phyloP scores from a whole-genome alignment of 768 basidiomycete species.

The Candolleomyces efflorescens region DNA sequence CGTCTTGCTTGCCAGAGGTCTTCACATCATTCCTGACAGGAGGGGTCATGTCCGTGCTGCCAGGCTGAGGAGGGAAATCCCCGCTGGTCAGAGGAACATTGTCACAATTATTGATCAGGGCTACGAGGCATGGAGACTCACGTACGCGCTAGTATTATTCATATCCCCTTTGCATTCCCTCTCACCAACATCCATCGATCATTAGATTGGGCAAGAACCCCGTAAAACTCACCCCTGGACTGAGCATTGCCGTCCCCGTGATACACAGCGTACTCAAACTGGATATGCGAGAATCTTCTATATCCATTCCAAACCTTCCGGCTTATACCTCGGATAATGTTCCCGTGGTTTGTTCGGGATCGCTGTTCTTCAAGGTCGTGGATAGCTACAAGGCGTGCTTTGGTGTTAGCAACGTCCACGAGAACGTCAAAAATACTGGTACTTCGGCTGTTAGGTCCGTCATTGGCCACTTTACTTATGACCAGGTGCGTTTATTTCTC shows the following conservation, averaged over 20 bases:
- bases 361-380: conserved; percentile 47
- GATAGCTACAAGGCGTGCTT: conserved; percentile 54
- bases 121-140: conserved; percentile 48
- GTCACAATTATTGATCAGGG: conserved; percentile 51
- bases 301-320: conserved; percentile 37
- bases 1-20: background rate
- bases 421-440: conserved; percentile 48
- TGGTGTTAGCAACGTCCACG: conserved; percentile 42
- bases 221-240: conserved; percentile 38
- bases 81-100: conserved; percentile 23
- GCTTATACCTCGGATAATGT: conserved; percentile 36
- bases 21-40: background rate
- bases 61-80: background rate
- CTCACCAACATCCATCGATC: no score
- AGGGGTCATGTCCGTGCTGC: background rate
- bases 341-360: conserved; percentile 49
- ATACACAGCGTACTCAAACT: conserved; percentile 41
- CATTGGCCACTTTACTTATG: conserved; percentile 46
- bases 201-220: conserved; percentile 43
- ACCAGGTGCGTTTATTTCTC: conserved; percentile 28
- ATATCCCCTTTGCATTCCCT: no score
- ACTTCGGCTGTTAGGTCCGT: conserved; percentile 53
- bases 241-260: conserved; percentile 41
- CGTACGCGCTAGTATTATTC: conserved; percentile 19
- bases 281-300: conserved; percentile 45